Base-by-base conservation (phyloP, 768 basidiomycete species). In the Cystobasidium onofrii region DNA sequence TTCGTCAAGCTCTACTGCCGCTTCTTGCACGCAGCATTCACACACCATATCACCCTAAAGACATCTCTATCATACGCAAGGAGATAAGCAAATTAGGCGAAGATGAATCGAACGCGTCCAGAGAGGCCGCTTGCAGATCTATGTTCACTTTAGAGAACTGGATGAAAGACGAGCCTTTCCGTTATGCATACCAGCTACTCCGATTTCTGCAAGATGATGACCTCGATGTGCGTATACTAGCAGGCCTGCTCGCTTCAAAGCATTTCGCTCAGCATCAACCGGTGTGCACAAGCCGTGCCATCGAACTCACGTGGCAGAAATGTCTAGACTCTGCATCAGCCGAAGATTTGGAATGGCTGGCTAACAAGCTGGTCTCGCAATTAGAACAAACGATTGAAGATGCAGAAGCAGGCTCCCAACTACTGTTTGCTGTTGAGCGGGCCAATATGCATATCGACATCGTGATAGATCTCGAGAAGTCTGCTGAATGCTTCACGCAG, bases 121-220 rank as follows among this genome's bases (percentile, higher is more conserved):
- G 46, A 20, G 46, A 50, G 20, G 12, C 46, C 46, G 46, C 46
- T 20, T 50, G 46, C 46, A 20, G 6, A n/a, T 7, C 46, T 20
- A 50, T 50, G 46, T 50, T 20, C 4, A 50, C 15, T n/a, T 50
- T n/a, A 20, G 15, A 20, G 3, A 50, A 20, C 46, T 50, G 46
- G 46, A 7, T 50, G 18, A n/a, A 50, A 50, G 46, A 50, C 15
- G 15, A 50, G 33, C 34, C 27, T n/a, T 65, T 27, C 34, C 33
- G 43, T 7, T 43, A 65, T 34, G 64, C 10, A 17, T 27, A 27
- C 7, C 43, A 62, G 23, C 67, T 75, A 13, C 34, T 72, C 1
- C 31, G 36, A 1, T 36, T 70, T 17, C 60, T 75, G 55, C 74
- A 75, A 62, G 74, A 75, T 46, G 74, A 75, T 20, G 69, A 75